A percentile compares a stretch with the other conserved stretches of the same genome.
These are phyloP conservation scores for Macadamia integrifolia DNA, from an alignment of 164 flowering plant species.

Conservation along the genomic window DNA sequence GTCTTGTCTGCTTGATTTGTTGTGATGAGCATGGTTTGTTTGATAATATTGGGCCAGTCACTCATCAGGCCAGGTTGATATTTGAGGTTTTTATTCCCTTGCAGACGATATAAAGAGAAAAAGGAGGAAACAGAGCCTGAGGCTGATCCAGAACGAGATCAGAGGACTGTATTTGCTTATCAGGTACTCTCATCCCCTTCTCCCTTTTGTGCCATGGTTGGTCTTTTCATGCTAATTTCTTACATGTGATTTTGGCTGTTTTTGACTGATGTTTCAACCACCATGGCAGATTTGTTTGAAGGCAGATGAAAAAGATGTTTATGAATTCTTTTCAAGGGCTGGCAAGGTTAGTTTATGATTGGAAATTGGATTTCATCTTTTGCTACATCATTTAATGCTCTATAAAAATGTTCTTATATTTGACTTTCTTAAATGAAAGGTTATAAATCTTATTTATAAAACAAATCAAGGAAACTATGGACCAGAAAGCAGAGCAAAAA, in stretches of 20 bases:
- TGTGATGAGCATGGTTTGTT: not conserved
- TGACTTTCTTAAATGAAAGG: too few relatives aligned
- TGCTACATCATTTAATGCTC: too few relatives aligned
- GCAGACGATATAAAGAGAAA: conserved; percentile 79
- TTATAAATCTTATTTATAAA: too few relatives aligned
- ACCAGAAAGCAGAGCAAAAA: too few relatives aligned
- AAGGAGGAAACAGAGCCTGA: conserved; percentile 83
- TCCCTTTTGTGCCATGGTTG: not conserved
- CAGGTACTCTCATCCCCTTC: conserved; percentile 41
- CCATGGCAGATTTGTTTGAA: conserved; percentile 61
- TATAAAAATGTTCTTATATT: too few relatives aligned
- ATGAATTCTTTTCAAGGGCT: conserved; percentile 90
- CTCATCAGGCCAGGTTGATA: not conserved
- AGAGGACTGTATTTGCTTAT: conserved; percentile 95
- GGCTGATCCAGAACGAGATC: conserved; percentile 96
- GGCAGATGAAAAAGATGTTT: conserved; percentile 91
- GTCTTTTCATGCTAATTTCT: not conserved
- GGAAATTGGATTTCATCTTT: not conserved
- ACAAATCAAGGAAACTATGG: too few relatives aligned
- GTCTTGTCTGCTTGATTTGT: not conserved
- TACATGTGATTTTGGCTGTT: not conserved
- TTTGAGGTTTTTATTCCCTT: conserved; percentile 19
- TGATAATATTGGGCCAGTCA: not conserved
- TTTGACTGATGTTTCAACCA: conserved; percentile 1
- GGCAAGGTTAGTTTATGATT: conserved; percentile 65